phyloP scores from a whole-genome alignment of 129 eudicot genomes.

The Solidago caesia region DNA sequence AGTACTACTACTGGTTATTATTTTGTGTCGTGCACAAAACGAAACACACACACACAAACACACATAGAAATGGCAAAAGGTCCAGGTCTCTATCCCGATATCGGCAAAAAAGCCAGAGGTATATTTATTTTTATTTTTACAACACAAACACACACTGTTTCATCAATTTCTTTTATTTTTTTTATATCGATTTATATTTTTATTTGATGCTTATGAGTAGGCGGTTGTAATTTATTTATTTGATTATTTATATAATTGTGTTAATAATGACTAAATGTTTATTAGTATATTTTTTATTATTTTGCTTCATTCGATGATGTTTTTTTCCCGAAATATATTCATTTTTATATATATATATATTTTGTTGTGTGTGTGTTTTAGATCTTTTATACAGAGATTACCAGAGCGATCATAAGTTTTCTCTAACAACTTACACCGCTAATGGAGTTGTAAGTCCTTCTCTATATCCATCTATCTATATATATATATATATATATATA shows the following conservation, averaged over 20 bases:
- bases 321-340: neutral
- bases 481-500: neutral
- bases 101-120: conserved; percentile 86
- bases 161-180: neutral
- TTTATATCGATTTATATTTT: neutral
- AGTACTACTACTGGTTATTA: too few species aligned
- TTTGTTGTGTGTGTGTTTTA: conserved; percentile 17
- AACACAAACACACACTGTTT: neutral
- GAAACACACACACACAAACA: conserved; percentile 5
- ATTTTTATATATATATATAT: neutral
- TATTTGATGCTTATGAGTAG: neutral
- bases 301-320: conserved; percentile 17
- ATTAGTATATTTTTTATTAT: neutral
- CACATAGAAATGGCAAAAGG: conserved; percentile 56
- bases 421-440: conserved; percentile 61
- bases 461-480: conserved; percentile 11
- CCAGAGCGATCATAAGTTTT: conserved; percentile 73
- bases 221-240: neutral
- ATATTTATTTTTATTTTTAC: neutral
- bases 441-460: conserved; percentile 59
- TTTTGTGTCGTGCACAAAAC: neutral
- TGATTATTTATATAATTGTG: conserved; percentile 7
- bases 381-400: conserved; percentile 85
- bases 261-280: neutral
- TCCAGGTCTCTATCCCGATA: conserved; percentile 77